Evolutionary conservation across 2,329 filamentous ascomycete species (phyloP).

Genomic region (Dactylellina haptotyla): DNA sequence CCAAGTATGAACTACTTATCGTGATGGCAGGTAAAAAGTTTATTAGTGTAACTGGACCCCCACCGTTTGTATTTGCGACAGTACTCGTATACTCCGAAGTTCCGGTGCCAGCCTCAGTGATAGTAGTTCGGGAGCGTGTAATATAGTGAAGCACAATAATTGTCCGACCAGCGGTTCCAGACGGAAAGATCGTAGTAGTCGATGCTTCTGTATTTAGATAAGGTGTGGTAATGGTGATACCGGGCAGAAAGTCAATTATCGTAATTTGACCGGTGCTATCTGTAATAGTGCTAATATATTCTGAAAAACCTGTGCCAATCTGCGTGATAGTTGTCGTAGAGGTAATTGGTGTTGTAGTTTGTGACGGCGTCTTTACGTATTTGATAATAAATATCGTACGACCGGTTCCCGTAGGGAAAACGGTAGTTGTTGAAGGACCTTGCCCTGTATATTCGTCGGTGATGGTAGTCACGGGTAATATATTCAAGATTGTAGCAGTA

Average conservation of each 20-base stretch:
- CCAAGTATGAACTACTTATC: too few relatives aligned
- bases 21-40: too few relatives aligned
- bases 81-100: too few relatives aligned
- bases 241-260: neutral
- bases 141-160: neutral
- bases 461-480: neutral
- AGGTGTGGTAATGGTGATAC: neutral
- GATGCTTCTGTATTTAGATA: neutral
- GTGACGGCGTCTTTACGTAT: neutral
- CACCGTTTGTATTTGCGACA: too few relatives aligned
- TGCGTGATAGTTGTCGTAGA: neutral
- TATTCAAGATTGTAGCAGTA: too few relatives aligned
- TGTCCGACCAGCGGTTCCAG: neutral
- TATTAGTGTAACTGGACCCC: too few relatives aligned
- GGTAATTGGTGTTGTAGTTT: neutral
- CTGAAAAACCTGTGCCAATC: neutral
- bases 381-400: neutral
- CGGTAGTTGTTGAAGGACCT: neutral
- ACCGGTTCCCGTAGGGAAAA: neutral
- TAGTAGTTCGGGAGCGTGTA: neutral
- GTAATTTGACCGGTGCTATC: neutral
- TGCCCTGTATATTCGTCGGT: neutral
- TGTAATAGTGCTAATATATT: neutral
- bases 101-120: neutral
- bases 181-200: neutral